phyloP scores from a whole-genome alignment of 768 basidiomycete species.

The Cystoderma amianthinum region DNA sequence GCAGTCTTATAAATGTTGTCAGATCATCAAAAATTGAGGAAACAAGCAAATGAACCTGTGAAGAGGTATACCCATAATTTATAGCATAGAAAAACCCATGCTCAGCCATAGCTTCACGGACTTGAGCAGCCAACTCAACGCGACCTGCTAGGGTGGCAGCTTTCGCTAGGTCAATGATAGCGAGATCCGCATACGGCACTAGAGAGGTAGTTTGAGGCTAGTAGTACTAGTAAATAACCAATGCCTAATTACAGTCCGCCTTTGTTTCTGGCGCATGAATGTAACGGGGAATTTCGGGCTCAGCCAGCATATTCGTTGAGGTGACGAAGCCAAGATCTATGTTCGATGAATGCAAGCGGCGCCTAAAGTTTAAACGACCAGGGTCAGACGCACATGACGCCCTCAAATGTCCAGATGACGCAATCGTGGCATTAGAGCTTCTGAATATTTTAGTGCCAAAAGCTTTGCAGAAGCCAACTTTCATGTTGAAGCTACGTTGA shows the following conservation, averaged over 20 bases:
- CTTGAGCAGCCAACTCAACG: conserved; percentile 24
- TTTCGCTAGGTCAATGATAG: conserved; percentile 40
- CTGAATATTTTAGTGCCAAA: no score
- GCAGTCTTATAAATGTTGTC: conserved; percentile 19
- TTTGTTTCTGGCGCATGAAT: conserved; percentile 11
- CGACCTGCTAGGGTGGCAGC: conserved; percentile 27
- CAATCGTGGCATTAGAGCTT: no score
- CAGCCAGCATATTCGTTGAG: no score
- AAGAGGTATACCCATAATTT: conserved; percentile 38
- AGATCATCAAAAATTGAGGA: neutral
- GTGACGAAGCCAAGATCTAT: no score
- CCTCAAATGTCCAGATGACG: no score
- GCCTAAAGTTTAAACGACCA: no score
- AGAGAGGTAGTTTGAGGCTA: neutral
- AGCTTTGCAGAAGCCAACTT: no score
- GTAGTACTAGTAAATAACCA: neutral
- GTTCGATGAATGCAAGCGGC: no score
- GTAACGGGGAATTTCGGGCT: conserved; percentile 11
- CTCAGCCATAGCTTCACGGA: conserved; percentile 31
- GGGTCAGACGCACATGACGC: no score
- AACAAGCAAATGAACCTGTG: conserved; percentile 20
- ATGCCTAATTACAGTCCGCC: conserved; percentile 8
- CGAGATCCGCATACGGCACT: conserved; percentile 34
- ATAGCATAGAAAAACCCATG: conserved; percentile 42
- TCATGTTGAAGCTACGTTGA: no score